A percentile compares a stretch with the other conserved stretches of the same genome.
These are phyloP conservation scores for Boletus reticuloceps DNA, from an alignment of 768 basidiomycete genomes.

Conservation along the genomic window DNA sequence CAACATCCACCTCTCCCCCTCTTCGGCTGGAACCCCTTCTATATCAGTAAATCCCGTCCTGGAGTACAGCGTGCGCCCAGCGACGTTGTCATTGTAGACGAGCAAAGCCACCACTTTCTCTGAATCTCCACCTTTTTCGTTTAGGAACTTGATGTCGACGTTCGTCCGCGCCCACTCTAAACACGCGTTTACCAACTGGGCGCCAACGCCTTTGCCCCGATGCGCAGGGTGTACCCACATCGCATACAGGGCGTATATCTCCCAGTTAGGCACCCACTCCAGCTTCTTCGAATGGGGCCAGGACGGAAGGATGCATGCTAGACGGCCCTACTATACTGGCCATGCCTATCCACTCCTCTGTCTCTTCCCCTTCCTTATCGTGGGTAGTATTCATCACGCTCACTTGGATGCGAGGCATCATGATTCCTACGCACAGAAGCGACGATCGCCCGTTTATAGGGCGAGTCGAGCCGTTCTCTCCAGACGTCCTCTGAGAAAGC, in stretches of 20 bases:
- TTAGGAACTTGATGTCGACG: constrained; percentile 9
- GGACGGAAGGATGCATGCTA: not conserved
- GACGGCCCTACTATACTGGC: constrained; percentile 16
- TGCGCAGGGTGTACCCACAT: constrained; percentile 32
- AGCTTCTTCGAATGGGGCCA: constrained; percentile 12
- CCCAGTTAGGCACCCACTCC: constrained; percentile 15
- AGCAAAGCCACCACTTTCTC: constrained; percentile 21
- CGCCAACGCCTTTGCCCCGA: constrained; percentile 21
- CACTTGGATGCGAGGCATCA: not conserved
- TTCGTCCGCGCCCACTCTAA: constrained; percentile 26
- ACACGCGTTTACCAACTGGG: constrained; percentile 13
- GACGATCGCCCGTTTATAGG: constrained; percentile 14
- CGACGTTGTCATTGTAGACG: constrained; percentile 13
- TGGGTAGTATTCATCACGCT: not conserved
- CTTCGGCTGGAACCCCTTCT: not conserved
- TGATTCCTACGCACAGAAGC: not conserved
- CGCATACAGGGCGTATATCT: constrained; percentile 19
- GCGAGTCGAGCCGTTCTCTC: constrained; percentile 17
- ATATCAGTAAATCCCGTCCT: constrained; percentile 20
- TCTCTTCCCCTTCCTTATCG: not conserved
- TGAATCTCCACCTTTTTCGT: not conserved
- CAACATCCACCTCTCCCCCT: constrained; percentile 24
- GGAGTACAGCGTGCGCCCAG: constrained; percentile 18
- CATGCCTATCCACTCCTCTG: constrained; percentile 21
- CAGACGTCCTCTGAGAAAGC: constrained; percentile 22